Evolutionary conservation across 1,284 basidiomycete species (phyloP).

Genomic region (Microbotryum intermedium): DNA sequence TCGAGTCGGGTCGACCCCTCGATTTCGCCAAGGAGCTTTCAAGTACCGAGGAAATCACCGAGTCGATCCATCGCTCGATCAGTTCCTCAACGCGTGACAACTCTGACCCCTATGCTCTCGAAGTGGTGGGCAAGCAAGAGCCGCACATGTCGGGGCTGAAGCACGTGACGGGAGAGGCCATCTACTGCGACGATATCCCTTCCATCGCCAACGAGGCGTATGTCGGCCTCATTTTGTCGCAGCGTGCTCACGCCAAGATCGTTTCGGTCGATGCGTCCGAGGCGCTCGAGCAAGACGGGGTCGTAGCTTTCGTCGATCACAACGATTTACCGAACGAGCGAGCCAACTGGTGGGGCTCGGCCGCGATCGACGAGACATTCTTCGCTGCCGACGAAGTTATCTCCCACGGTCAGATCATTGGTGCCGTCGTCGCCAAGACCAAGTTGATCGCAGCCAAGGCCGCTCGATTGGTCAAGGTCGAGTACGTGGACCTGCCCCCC

Average conservation of each 20-base stretch:
- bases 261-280: conserved; percentile 34
- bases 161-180: conserved; percentile 40
- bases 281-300: conserved; percentile 37
- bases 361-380: conserved; percentile 37
- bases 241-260: conserved; percentile 38
- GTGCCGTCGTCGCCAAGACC: conserved; percentile 37
- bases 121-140: conserved; percentile 33
- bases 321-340: conserved; percentile 36
- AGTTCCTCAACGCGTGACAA: conserved; percentile 28
- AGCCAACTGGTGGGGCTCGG: conserved; percentile 38
- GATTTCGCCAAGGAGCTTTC: conserved; percentile 25
- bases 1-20: conserved; percentile 22
- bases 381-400: conserved; percentile 39
- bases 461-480: conserved; percentile 36
- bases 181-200: conserved; percentile 40
- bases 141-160: conserved; percentile 39
- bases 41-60: conserved; percentile 17
- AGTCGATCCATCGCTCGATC: conserved; percentile 27
- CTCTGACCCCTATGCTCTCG: conserved; percentile 30
- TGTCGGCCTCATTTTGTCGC: conserved; percentile 37
- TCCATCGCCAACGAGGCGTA: conserved; percentile 36
- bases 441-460: conserved; percentile 39
- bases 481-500: conserved; percentile 39
- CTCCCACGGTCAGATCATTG: conserved; percentile 38
- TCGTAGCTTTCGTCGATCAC: conserved; percentile 35